Conservation (phyloP, 495 filamentous ascomycete genomes). For the Extremus antarcticus region DNA sequence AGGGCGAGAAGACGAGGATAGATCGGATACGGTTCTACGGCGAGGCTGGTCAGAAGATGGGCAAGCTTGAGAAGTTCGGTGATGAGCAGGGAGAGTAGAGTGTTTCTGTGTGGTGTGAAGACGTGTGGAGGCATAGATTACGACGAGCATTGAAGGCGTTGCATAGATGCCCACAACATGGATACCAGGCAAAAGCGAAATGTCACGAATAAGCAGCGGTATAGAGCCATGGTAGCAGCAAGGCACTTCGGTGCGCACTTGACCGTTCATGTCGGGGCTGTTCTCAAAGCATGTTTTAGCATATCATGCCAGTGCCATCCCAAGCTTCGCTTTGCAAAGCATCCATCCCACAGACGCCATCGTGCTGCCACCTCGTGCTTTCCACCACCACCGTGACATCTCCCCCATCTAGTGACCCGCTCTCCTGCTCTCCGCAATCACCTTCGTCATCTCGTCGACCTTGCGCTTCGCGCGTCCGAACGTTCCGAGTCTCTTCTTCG, state of each 20-base stretch:
- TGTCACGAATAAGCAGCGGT: too few relatives aligned
- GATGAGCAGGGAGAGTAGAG: conserved; percentile 22
- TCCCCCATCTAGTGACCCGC: conserved; percentile 55
- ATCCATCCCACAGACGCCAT: conserved; percentile 2
- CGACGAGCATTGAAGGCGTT: not conserved
- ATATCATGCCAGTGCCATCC: not conserved
- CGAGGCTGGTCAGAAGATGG: conserved; percentile 87
- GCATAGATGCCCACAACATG: too few relatives aligned
- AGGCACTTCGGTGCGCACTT: too few relatives aligned
- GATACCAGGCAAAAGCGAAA: too few relatives aligned
- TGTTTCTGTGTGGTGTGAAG: not conserved
- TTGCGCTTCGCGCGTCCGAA: conserved; percentile 96
- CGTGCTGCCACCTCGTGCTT: not conserved
- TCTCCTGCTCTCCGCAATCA: conserved; percentile 92
- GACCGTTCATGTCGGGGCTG: too few relatives aligned
- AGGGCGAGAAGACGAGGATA: conserved; percentile 73
- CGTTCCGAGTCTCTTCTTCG: conserved; percentile 98
- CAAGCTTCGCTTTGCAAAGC: not conserved
- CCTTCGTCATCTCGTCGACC: conserved; percentile 94
- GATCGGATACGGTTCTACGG: conserved; percentile 81
- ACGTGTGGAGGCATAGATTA: not conserved
- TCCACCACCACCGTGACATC: not conserved
- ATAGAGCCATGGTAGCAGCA: too few relatives aligned
- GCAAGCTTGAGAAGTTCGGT: conserved; percentile 90
- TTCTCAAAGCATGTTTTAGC: not conserved